Evolutionary conservation across 495 filamentous ascomycete genomes (phyloP), one percentile per base, ranked within the genome.

Genomic region (Neurospora sp.): DNA sequence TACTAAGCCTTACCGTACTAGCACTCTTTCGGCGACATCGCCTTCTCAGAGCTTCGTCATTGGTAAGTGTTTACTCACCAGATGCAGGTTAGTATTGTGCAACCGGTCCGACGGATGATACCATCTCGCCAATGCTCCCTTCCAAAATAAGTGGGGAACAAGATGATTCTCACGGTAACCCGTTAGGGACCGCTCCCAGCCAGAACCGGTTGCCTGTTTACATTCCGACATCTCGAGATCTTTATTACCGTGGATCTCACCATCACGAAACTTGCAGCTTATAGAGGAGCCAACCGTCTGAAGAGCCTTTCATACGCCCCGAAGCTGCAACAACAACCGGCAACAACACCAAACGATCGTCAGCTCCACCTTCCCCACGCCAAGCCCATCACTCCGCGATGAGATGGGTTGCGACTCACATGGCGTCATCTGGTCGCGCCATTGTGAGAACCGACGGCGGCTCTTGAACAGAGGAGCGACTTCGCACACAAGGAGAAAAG

Each of bases 311-410:
- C 54, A 7, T 7, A 15, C 24, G 13, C 54, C 15, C 54, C 15
- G 54, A 62, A 31, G 13, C 13, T 24, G 13, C 24, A 62, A 62
- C 54, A 17, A 17, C 54, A 62, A 28, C 24, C 24, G 8, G 17
- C 54, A 17, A 17, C 54, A 62, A 15, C 13, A 62, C 54, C 28
- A 8, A 62, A 31, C 45, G 66, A 70, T 73, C 62, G 40, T 36
- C 48, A 69, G 21, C n/a, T 69, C 48, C 72, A 39, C 72, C 45
- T 73, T 74, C 73, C 75, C 75, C 75, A 75, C 75, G 73, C 73
- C 75, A 77, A 77, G 75, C 38, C 15, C 21, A 31, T 37, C 59
- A 59, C 70, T 75, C 10, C 71, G 71, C 36, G 70, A 28, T 69
- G 69, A 69, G 69, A 45, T 62, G 54, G 24, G 5, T 62, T 62